A percentile compares a stretch with the other conserved stretches of the same genome.
Conservation (phyloP, 768 basidiomycete species). For the Zangia roseola region DNA sequence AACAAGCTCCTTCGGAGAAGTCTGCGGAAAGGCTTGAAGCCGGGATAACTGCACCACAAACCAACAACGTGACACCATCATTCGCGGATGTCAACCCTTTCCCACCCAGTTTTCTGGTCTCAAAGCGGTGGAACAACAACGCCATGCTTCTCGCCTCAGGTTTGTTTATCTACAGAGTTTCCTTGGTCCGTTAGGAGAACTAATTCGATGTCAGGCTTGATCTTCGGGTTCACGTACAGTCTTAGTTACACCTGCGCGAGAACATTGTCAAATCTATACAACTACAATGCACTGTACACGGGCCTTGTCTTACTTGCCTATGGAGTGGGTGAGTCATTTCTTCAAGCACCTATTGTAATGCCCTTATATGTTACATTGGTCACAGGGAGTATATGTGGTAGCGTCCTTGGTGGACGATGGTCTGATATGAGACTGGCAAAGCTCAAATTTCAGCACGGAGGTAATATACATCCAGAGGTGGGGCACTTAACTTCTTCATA, state of each 20-base stretch:
- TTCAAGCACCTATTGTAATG: background rate
- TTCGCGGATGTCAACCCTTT: conserved; percentile 73
- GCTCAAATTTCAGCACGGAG: conserved; percentile 44
- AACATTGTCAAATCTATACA: conserved; percentile 62
- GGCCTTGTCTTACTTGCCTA: conserved; percentile 76
- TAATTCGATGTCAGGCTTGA: conserved; percentile 45
- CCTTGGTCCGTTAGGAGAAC: background rate
- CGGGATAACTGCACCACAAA: conserved; percentile 1
- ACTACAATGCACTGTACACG: conserved; percentile 66
- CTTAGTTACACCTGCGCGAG: conserved; percentile 74
- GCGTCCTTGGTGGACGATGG: conserved; percentile 57
- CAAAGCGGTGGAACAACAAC: conserved; percentile 66
- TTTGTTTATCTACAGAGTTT: background rate
- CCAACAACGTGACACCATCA: conserved; percentile 48
- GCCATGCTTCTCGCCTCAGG: conserved; percentile 45
- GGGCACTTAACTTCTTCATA: conserved; percentile 4
- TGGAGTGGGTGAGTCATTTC: conserved; percentile 53
- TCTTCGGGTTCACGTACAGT: conserved; percentile 71
- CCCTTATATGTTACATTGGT: background rate
- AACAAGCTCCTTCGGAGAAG: conserved; percentile 1
- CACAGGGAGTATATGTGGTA: conserved; percentile 50
- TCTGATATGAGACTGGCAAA: conserved; percentile 47
- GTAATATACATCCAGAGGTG: conserved; percentile 61
- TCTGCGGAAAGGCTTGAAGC: background rate
- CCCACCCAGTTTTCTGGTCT: conserved; percentile 54